Percentiles rank a stretch among this genome's conserved stretches.
Conservation (phyloP, 345 rosid genomes). For the Eucalyptus brandiana region DNA sequence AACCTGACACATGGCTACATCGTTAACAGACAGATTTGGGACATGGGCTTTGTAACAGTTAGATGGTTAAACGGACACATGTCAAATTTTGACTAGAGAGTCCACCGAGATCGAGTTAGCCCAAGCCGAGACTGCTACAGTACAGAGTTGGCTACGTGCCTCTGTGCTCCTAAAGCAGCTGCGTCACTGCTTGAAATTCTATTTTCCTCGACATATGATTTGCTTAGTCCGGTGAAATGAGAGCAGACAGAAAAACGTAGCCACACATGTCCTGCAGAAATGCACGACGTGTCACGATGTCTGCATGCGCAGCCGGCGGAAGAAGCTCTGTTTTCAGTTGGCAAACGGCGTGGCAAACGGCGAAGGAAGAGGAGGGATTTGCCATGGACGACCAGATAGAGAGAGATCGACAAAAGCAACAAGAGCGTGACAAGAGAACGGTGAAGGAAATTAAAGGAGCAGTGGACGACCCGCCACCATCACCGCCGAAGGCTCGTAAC, state of each 20-base stretch:
- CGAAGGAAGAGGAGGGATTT: not conserved
- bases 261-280: not conserved
- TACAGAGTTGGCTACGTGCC: not conserved
- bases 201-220: not conserved
- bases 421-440: not conserved
- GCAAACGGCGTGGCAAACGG: not conserved
- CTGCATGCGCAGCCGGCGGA: not conserved
- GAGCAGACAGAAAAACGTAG: not conserved
- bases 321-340: not conserved
- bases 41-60: not conserved
- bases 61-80: not conserved
- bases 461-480: not conserved
- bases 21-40: not conserved
- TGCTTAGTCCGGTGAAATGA: not conserved
- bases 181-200: not conserved
- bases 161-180: not conserved
- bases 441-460: constrained; percentile 14
- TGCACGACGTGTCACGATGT: not conserved
- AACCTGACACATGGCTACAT: not conserved
- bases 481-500: not conserved
- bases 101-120: not conserved
- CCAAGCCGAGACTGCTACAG: not conserved
- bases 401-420: not conserved
- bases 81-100: not conserved
- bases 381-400: not conserved